A percentile compares a stretch with the other conserved stretches of the same genome.
Evolutionary conservation across 2,329 filamentous ascomycete species (phyloP).

Genomic region (Leptographium galeiforme): DNA sequence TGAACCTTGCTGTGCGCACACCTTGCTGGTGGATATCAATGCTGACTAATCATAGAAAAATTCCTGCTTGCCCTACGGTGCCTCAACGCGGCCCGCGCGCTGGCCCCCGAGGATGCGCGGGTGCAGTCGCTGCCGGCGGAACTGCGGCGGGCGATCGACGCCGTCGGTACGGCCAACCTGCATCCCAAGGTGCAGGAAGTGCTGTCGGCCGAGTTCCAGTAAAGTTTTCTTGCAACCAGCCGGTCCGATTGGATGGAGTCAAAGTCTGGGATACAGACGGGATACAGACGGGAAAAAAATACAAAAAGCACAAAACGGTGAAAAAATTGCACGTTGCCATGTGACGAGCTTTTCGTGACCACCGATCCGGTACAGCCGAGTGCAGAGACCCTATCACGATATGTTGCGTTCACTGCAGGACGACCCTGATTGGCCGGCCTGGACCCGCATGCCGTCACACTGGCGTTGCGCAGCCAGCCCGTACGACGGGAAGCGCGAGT

Average conservation of each 20-base stretch:
- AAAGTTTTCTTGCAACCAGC: not conserved
- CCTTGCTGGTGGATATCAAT: slow-evolving; percentile 8
- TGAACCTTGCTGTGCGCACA: too few species aligned
- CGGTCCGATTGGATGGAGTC: not conserved
- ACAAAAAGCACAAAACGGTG: too few species aligned
- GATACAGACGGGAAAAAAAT: too few species aligned
- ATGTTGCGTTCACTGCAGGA: too few species aligned
- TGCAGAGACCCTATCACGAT: too few species aligned
- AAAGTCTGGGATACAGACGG: not conserved
- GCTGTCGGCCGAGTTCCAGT: slow-evolving; percentile 51
- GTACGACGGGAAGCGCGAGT: too few species aligned
- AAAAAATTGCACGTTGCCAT: not conserved
- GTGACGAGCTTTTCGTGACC: too few species aligned
- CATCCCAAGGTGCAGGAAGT: slow-evolving; percentile 53
- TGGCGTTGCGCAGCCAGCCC: too few species aligned
- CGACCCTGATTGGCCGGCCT: too few species aligned
- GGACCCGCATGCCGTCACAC: too few species aligned
- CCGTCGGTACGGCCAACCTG: slow-evolving; percentile 40
- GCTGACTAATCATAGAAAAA: slow-evolving; percentile 46
- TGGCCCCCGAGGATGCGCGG: slow-evolving; percentile 56
- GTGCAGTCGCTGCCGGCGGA: slow-evolving; percentile 63
- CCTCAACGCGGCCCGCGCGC: slow-evolving; percentile 55
- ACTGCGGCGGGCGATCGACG: slow-evolving; percentile 51
- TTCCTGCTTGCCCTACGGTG: slow-evolving; percentile 78
- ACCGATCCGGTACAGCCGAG: too few species aligned